Conservation (phyloP, 208 protist genomes). For the Polymyxa betae region DNA sequence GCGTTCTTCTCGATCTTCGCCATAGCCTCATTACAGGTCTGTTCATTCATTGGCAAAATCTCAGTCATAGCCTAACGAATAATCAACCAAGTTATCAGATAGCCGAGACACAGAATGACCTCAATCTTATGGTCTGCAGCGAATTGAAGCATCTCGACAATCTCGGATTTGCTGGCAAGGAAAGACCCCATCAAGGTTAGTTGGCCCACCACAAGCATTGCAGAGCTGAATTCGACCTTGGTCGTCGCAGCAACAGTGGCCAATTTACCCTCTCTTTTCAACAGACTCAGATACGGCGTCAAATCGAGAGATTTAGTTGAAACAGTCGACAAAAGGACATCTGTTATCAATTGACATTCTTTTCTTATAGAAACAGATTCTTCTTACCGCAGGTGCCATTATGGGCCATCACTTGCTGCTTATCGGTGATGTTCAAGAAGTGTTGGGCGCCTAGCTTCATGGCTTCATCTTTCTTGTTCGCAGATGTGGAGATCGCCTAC, state of each 20-base stretch:
- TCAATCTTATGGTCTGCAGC: slow-evolving; percentile 11
- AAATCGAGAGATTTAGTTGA: neutral
- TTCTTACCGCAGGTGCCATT: neutral
- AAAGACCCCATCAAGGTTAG: neutral
- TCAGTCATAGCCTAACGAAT: slow-evolving; percentile 31
- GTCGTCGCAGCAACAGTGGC: neutral
- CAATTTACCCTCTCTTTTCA: neutral
- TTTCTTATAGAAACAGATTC: no score
- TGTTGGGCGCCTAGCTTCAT: neutral
- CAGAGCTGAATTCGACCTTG: neutral
- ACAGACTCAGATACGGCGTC: slow-evolving; percentile 29
- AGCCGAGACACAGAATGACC: neutral
- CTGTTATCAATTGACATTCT: no score
- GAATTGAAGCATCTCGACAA: slow-evolving; percentile 19
- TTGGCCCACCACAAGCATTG: neutral
- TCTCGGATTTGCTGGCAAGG: neutral
- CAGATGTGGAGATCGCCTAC: slow-evolving; percentile 14
- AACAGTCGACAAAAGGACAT: neutral
- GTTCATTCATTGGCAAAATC: neutral
- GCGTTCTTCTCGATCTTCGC: neutral
- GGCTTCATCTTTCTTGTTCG: slow-evolving; percentile 8
- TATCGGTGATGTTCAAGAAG: slow-evolving; percentile 14
- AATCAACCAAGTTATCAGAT: neutral
- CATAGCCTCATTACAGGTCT: slow-evolving; percentile 15
- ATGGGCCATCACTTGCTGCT: neutral